phyloP scores from a whole-genome alignment of 2,329 filamentous ascomycete genomes.

The Claviceps africana region DNA sequence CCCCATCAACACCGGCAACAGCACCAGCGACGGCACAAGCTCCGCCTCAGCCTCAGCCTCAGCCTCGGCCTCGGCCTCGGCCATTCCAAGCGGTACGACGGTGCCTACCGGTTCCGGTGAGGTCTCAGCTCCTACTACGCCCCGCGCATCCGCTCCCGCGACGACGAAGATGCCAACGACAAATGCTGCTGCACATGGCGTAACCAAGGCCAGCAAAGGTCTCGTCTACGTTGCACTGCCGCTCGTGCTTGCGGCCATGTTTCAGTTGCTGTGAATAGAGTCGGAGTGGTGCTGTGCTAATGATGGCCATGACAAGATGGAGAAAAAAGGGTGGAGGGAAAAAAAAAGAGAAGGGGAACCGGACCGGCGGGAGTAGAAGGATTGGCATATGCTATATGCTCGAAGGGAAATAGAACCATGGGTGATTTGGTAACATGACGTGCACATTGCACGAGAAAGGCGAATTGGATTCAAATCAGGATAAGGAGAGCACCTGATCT shows the following conservation, averaged over 20 bases:
- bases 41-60: too few relatives aligned
- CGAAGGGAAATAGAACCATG: background rate
- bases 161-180: background rate
- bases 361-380: background rate
- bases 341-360: background rate
- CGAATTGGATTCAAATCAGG: background rate
- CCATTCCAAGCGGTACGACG: background rate
- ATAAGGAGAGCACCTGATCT: background rate
- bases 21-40: too few relatives aligned
- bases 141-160: background rate
- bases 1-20: slow-evolving; percentile 2
- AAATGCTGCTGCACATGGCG: background rate
- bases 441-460: background rate
- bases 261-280: background rate
- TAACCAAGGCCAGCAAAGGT: background rate
- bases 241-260: slow-evolving; percentile 1
- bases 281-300: background rate
- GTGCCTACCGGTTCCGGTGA: background rate
- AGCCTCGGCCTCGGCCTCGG: too few relatives aligned
- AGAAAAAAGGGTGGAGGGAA: background rate
- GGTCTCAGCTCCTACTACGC: background rate
- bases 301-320: background rate
- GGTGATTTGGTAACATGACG: background rate
- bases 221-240: slow-evolving; percentile 4
- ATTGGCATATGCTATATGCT: background rate